These are phyloP conservation scores for Protostelium mycophagum DNA, from an alignment of 78 protist genomes.

Conservation along the genomic window DNA sequence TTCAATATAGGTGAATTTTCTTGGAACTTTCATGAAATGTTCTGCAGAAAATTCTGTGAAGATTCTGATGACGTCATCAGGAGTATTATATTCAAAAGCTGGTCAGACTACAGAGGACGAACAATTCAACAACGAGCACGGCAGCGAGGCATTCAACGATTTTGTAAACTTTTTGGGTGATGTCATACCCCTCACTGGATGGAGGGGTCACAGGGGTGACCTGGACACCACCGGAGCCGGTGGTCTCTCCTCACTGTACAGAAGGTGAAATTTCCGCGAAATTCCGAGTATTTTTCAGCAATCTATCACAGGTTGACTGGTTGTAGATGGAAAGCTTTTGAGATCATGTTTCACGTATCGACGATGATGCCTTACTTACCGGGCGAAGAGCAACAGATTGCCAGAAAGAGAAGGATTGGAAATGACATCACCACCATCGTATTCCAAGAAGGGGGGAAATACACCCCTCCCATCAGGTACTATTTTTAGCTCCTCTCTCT, in stretches of 20 bases:
- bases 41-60: not conserved
- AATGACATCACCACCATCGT: slow-evolving; percentile 66
- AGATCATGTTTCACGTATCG: slow-evolving; percentile 81
- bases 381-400: slow-evolving; percentile 53
- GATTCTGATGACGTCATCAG: not conserved
- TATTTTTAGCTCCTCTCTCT: too few species aligned
- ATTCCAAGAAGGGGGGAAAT: slow-evolving; percentile 47
- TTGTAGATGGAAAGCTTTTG: slow-evolving; percentile 14
- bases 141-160: not conserved
- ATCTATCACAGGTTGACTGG: not conserved
- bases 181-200: not conserved
- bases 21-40: too few species aligned
- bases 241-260: not conserved
- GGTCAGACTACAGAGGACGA: not conserved
- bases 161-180: not conserved
- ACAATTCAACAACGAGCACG: not conserved
- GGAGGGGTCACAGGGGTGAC: not conserved
- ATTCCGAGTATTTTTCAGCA: too few species aligned
- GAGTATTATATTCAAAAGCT: not conserved
- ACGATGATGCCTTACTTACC: slow-evolving; percentile 55
- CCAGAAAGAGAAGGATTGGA: slow-evolving; percentile 71
- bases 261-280: not conserved
- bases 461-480: not conserved
- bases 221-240: not conserved
- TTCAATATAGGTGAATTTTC: not conserved